Conservation (phyloP, 768 basidiomycete genomes). For the Pleurotus cornucopiae region DNA sequence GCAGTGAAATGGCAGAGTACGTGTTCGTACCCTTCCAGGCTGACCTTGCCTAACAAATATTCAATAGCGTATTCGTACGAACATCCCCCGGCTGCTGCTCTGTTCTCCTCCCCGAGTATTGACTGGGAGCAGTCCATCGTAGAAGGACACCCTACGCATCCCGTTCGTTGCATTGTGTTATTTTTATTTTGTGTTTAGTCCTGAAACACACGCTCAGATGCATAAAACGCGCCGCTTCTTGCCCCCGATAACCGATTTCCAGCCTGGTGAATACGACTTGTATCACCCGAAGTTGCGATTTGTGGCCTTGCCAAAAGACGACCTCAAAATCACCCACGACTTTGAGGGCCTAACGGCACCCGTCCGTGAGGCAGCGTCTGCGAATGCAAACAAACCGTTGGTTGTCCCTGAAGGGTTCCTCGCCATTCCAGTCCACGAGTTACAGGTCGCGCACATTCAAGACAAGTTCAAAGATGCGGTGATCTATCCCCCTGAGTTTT, state of each 20-base stretch:
- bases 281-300: slow-evolving; percentile 46
- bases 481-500: slow-evolving; percentile 38
- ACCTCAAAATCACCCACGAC: slow-evolving; percentile 44
- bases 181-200: neutral
- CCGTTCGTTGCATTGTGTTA: slow-evolving; percentile 27
- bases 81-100: slow-evolving; percentile 40
- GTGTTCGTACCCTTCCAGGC: slow-evolving; percentile 7
- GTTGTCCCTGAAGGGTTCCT: slow-evolving; percentile 30
- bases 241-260: slow-evolving; percentile 40
- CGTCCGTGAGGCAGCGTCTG: slow-evolving; percentile 34
- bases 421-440: slow-evolving; percentile 50
- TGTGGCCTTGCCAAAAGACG: slow-evolving; percentile 36
- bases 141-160: slow-evolving; percentile 58
- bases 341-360: slow-evolving; percentile 41
- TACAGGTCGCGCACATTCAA: slow-evolving; percentile 46
- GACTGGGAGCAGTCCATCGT: slow-evolving; percentile 61
- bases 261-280: slow-evolving; percentile 46
- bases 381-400: slow-evolving; percentile 30
- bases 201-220: slow-evolving; percentile 33
- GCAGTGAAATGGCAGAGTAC: slow-evolving; percentile 52
- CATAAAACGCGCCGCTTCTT: slow-evolving; percentile 52
- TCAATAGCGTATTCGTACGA: slow-evolving; percentile 42
- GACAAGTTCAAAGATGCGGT: slow-evolving; percentile 44
- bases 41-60: neutral
- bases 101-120: slow-evolving; percentile 43